Conservation (phyloP, 2,329 filamentous ascomycete genomes). For the Teratosphaeria nubilosa region DNA sequence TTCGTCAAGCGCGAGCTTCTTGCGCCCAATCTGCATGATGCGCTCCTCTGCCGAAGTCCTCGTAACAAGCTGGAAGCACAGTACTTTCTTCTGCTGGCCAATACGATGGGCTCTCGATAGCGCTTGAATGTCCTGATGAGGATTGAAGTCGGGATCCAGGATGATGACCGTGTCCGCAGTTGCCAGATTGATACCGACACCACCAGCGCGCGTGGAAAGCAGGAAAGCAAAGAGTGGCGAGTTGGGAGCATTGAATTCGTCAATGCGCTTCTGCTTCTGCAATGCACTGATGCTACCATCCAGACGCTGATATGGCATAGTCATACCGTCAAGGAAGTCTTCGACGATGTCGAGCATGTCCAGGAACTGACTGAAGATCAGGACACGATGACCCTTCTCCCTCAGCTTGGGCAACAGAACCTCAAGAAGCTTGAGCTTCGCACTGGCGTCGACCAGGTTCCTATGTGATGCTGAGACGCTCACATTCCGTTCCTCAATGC, state of each 20-base stretch:
- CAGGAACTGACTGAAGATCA: conserved; percentile 94
- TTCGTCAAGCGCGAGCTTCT: conserved; percentile 93
- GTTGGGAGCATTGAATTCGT: conserved; percentile 78
- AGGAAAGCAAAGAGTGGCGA: conserved; percentile 83
- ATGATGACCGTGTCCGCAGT: conserved; percentile 98
- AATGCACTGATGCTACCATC: conserved; percentile 74
- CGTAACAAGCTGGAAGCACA: conserved; percentile 92
- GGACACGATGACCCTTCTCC: conserved; percentile 75
- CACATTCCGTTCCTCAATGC: conserved; percentile 73
- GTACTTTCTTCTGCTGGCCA: conserved; percentile 88
- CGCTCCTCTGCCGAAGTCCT: conserved; percentile 84
- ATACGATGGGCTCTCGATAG: conserved; percentile 91
- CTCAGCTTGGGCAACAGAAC: conserved; percentile 79
- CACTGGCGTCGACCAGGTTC: conserved; percentile 82
- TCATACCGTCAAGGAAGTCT: conserved; percentile 74
- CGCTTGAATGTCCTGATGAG: conserved; percentile 94
- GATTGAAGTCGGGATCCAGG: conserved; percentile 93
- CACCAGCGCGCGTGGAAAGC: conserved; percentile 85
- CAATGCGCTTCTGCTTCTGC: conserved; percentile 89
- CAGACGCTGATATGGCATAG: conserved; percentile 64
- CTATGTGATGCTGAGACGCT: conserved; percentile 55
- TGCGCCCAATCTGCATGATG: conserved; percentile 89
- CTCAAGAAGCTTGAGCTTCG: conserved; percentile 76
- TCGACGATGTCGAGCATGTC: conserved; percentile 79
- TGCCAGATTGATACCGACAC: conserved; percentile 94